Percentiles rank a stretch among this genome's conserved stretches.
These are phyloP conservation scores for Phytophthora pisi DNA, from an alignment of 352 stramenopile species.

Conservation along the genomic window DNA sequence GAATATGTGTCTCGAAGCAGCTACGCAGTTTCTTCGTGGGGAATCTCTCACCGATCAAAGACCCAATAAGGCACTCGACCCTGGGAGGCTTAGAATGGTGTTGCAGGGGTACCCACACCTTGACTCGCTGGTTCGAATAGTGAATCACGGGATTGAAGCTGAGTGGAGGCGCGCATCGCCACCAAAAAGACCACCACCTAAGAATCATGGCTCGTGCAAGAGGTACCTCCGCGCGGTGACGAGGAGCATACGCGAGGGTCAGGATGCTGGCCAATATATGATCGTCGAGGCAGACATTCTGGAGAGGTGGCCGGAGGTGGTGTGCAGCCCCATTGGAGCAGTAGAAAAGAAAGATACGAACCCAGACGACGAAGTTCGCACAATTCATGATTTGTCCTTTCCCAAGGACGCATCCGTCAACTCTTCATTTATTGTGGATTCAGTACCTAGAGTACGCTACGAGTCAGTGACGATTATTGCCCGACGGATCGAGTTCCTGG, in stretches of 20 bases:
- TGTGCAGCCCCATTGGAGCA: slow-evolving; percentile 11
- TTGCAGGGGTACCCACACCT: neutral
- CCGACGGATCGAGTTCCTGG: slow-evolving; percentile 8
- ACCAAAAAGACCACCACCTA: neutral
- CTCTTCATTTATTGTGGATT: slow-evolving; percentile 1
- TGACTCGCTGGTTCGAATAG: neutral
- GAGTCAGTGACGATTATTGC: slow-evolving; percentile 12
- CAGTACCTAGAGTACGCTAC: neutral
- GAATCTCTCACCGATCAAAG: neutral
- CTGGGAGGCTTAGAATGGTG: neutral
- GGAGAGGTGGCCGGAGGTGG: slow-evolving; percentile 1
- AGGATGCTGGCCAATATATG: slow-evolving; percentile 25
- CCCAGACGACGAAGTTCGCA: slow-evolving; percentile 5
- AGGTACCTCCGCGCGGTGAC: slow-evolving; percentile 11
- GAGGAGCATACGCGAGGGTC: slow-evolving; percentile 10
- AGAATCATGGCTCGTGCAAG: slow-evolving; percentile 12
- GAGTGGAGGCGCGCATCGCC: neutral
- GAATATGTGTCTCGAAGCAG: neutral
- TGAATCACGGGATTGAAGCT: neutral
- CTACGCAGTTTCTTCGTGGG: neutral
- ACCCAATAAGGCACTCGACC: neutral
- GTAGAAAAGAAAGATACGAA: neutral
- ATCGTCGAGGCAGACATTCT: slow-evolving; percentile 11
- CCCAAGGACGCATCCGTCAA: slow-evolving; percentile 4
- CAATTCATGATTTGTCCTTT: slow-evolving; percentile 12